Percentiles rank a stretch among this genome's conserved stretches.
Evolutionary conservation across 1,284 basidiomycete species (phyloP).

Genomic region (Ustilago shanxiensis): DNA sequence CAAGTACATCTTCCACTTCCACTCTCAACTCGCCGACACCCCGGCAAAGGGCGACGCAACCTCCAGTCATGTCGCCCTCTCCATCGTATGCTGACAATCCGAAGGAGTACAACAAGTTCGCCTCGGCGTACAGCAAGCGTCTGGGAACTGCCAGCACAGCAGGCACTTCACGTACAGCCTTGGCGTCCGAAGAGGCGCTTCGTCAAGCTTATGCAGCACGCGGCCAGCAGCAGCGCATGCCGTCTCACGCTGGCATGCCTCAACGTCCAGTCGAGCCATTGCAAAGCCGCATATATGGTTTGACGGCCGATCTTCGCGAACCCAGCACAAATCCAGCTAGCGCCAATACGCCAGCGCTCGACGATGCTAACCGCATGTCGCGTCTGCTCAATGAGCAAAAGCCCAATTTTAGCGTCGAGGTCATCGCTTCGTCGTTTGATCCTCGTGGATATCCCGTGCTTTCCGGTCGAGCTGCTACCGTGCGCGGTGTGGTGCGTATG

Average conservation of each 20-base stretch:
- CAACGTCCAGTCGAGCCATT: conserved; percentile 11
- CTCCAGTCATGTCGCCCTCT: conserved; percentile 32
- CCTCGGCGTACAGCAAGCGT: conserved; percentile 44
- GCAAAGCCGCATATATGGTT: conserved; percentile 47
- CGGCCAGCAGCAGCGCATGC: conserved; percentile 20
- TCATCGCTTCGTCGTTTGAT: conserved; percentile 57
- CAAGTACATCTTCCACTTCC: conserved; percentile 1
- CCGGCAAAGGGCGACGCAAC: conserved; percentile 12
- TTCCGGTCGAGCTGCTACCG: conserved; percentile 48
- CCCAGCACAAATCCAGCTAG: conserved; percentile 17
- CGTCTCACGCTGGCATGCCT: conserved; percentile 18
- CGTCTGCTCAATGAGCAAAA: conserved; percentile 41
- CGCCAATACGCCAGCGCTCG: conserved; percentile 19
- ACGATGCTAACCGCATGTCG: conserved; percentile 32
- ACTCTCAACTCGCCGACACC: conserved; percentile 8
- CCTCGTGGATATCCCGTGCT: conserved; percentile 60
- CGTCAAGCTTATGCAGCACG: conserved; percentile 18
- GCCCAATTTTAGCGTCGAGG: conserved; percentile 61
- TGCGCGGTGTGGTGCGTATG: conserved; percentile 56
- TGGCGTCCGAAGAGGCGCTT: conserved; percentile 11
- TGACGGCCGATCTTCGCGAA: conserved; percentile 45
- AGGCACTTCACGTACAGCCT: conserved; percentile 18
- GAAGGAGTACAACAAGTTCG: conserved; percentile 34
- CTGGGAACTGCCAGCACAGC: conserved; percentile 34
- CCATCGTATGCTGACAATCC: conserved; percentile 21